Evolutionary conservation across 2,329 filamentous ascomycete species (phyloP), one percentile per base, ranked within the genome.

Genomic region (Hymenoscyphus repandus): DNA sequence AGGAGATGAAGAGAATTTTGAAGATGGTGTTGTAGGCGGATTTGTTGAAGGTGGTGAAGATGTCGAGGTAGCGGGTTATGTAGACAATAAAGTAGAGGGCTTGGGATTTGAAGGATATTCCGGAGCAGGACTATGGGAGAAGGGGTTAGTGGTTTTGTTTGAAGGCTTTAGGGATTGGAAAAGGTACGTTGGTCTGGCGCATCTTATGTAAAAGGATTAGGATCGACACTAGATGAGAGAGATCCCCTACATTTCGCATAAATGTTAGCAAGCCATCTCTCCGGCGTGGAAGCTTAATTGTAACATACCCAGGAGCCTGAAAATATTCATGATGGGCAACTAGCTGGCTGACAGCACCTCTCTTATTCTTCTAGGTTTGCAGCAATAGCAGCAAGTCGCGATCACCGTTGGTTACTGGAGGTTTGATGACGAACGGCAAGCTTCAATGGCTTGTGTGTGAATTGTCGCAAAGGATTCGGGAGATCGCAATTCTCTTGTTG

Each of bases 51-150:
- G 82, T 86, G 82, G 83, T 90, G 70, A 97, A 91, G 53, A 97
- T 79, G 69, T 99, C 90, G 56, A 99, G 80, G 71, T 99, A 99
- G 66, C 93, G 83, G 56, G 91, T 95, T 39, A 95, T 69, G 71
- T 99, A 99, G 64, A 99, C 93, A 40, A 96, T 74, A 61, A 97
- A 77, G 72, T 99, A 99, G 51, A 99, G 80, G 45, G 85, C 89
- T 78, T 99, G 93, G 55, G 92, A 96, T 71, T 99, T 99, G 80
- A 99, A 97, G 13, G 93, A 99, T 71, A 99, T 92, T 63, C 93
- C 93, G 38, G 92, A 86, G 69, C 91, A 96, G 77, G 91, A 96
- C 92, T 96, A 68, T n/a, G 49, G 43, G 30, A 20, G 53, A 55
- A 64, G 62, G 53, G 63, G 54, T 31, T 32, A 33, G 56, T 62